Evolutionary conservation across 495 filamentous ascomycete genomes (phyloP).

Genomic region (Monascus purpureus): DNA sequence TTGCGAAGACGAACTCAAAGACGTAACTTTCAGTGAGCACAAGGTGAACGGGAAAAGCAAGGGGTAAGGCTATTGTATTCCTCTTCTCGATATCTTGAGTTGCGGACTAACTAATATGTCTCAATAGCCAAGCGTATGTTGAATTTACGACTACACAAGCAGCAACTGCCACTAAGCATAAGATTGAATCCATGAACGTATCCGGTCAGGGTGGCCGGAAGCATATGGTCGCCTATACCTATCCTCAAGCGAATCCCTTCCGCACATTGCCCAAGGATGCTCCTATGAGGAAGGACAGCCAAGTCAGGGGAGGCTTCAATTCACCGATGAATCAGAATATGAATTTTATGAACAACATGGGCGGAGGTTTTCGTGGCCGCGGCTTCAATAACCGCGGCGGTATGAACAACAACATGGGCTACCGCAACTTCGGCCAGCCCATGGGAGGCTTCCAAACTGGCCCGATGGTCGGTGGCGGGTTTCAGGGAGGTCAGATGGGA

Average conservation of each 20-base stretch:
- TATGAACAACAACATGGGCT: conserved; percentile 35
- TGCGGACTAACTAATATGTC: conserved; percentile 1
- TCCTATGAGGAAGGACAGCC: conserved; percentile 58
- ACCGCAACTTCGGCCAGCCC: conserved; percentile 34
- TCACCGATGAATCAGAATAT: conserved; percentile 16
- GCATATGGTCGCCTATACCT: conserved; percentile 59
- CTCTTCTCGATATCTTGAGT: background rate
- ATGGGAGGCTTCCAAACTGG: conserved; percentile 24
- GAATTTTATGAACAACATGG: conserved; percentile 21
- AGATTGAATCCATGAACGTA: conserved; percentile 50
- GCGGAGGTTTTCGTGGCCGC: conserved; percentile 20
- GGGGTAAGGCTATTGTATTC: conserved; percentile 44
- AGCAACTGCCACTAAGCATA: conserved; percentile 70
- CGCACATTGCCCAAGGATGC: conserved; percentile 84
- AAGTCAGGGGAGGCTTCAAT: conserved; percentile 22
- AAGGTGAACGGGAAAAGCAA: conserved; percentile 99
- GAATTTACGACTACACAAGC: conserved; percentile 77
- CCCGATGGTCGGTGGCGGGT: conserved; percentile 51
- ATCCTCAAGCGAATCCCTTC: conserved; percentile 72
- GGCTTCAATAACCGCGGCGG: conserved; percentile 35
- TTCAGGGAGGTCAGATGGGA: conserved; percentile 38
- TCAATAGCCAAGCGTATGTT: conserved; percentile 70
- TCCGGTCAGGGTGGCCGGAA: conserved; percentile 48
- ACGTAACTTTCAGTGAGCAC: conserved; percentile 92
- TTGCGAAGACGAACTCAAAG: conserved; percentile 74